Evolutionary conservation across 192 early-diverging fungal genomes (phyloP).

Genomic region (Coemansia sp.): DNA sequence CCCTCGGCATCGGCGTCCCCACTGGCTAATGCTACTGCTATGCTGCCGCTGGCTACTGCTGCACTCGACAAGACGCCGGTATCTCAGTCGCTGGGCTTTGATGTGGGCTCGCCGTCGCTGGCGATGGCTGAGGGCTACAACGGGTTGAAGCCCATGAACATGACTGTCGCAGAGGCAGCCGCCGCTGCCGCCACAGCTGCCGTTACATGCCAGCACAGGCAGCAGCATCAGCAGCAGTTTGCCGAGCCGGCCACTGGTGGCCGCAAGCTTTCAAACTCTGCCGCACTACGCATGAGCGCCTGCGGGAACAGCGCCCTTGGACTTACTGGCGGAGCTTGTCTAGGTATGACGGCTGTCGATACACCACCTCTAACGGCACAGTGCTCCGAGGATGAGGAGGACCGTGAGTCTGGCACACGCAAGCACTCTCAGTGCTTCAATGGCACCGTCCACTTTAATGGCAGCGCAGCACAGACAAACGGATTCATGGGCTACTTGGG

Average conservation of each 20-base stretch:
- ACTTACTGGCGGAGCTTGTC: slow-evolving; percentile 13
- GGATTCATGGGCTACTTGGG: slow-evolving; percentile 18
- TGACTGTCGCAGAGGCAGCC: neutral
- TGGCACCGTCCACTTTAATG: slow-evolving; percentile 8
- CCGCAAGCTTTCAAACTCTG: slow-evolving; percentile 7
- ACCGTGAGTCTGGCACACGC: slow-evolving; percentile 17
- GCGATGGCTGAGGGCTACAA: slow-evolving; percentile 2
- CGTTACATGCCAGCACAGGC: neutral
- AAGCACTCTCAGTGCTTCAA: slow-evolving; percentile 30
- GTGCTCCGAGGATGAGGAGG: slow-evolving; percentile 50
- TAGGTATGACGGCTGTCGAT: slow-evolving; percentile 11
- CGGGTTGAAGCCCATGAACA: slow-evolving; percentile 26
- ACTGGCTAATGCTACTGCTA: neutral
- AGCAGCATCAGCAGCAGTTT: neutral
- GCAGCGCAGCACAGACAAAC: slow-evolving; percentile 1
- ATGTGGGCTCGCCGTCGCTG: slow-evolving; percentile 9
- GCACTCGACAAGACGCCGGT: slow-evolving; percentile 21
- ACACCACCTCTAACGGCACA: slow-evolving; percentile 44
- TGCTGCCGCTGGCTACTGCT: neutral
- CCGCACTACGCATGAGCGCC: slow-evolving; percentile 22
- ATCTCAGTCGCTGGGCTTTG: slow-evolving; percentile 15
- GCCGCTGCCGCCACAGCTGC: no score
- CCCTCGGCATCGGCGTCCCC: neutral
- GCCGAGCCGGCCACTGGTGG: neutral
- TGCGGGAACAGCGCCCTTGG: slow-evolving; percentile 43